Base-by-base conservation (phyloP, 345 rosid genomes). In the Rhizophora apiculata region DNA sequence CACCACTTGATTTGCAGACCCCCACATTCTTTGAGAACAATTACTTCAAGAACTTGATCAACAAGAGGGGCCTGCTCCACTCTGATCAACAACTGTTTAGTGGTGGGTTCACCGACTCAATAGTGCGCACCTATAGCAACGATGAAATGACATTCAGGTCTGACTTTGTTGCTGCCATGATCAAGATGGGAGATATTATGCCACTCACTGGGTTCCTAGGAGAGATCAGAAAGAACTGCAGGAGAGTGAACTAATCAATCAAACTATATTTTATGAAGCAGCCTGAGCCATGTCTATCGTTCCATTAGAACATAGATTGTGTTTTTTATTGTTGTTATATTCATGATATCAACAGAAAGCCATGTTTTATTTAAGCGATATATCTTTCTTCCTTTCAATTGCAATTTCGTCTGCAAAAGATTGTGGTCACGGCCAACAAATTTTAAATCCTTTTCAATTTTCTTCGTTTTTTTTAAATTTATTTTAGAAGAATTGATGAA, bases 21-120 rank as follows among this genome's bases (percentile, higher is more conserved):
- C 80, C 83, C 1, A 58, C 71, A 0, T n/a, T 20, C 15, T 85
- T 85, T 53, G 88, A 85, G 74, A 72, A 73, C 60, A 52, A 51
- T 24, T 82, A 80, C 70, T 80, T 54, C 74, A 76, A 67, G 68
- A 77, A 72, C 73, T 71, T 85, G 54, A 7, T 80, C 19, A 48
- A 13, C 26, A 60, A 27, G 21, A 79, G 67, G 43, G 86, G 86
- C 5, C 80, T 82, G 8, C 83, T 85, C 18, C 88, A 77, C 63
- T 85, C 83, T n/a, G 88, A 85, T 71, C 86, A 85, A 21, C 71
- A 78, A 49, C 69, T 85, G 37, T 85, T 72, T 60, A 75, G 21
- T 29, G 80, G 80, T 0, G 78, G 83, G 15, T 72, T 80, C 60
- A 39, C 83, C 18, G 82, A 76, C 67, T 71, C 69, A 0, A 39